Evolutionary conservation across 1,284 basidiomycete genomes (phyloP), one percentile per base, ranked within the genome.

Genomic region (Trametes hirsuta): DNA sequence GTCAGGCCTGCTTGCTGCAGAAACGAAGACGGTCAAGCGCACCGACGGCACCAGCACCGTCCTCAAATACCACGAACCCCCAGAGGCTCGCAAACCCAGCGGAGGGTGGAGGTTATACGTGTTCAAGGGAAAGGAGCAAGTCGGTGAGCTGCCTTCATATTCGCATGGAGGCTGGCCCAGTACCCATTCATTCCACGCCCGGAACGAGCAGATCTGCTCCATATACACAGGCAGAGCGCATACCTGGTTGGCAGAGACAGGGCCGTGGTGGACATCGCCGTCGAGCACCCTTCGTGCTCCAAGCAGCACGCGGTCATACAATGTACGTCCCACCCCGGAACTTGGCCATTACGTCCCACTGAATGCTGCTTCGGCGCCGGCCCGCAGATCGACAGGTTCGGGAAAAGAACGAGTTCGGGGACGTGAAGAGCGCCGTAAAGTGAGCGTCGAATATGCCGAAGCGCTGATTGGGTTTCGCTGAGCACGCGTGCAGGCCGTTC

Each of bases 261-360:
- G 25, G 79, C 91, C 21, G 93, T 97, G 36, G 89, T 88, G 42
- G 97, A 99, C 71, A 93, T 99, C 62, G 84, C 91, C 1, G 78
- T 98, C 41, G 95, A 97, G 61, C 97, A 99, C 73, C 95, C 96
- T 0, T 98, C 96, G 4, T 95, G 93, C 68, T 99, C 97, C 0
- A 99, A 99, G 73, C 97, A 99, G 73, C 97, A 99, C 71, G 96
- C 97, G 22, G 97, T 90, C 4, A 90, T 99, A 40, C 97, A 99
- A 77, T 95, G 92, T 90, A 69, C 39, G 86, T 73, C 21, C 52
- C 47, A 25, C 47, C 24, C 36, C 47, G 34, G 22, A 40, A 60
- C 57, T 11, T 59, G 68, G 46, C 63, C 52, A 1, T 24, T 45
- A 15, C 56, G 56, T 58, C 41, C 24, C 12, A 14, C 49, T 47